Evolutionary conservation across 2,329 filamentous ascomycete species (phyloP).

Genomic region (Ophiostoma australiae): DNA sequence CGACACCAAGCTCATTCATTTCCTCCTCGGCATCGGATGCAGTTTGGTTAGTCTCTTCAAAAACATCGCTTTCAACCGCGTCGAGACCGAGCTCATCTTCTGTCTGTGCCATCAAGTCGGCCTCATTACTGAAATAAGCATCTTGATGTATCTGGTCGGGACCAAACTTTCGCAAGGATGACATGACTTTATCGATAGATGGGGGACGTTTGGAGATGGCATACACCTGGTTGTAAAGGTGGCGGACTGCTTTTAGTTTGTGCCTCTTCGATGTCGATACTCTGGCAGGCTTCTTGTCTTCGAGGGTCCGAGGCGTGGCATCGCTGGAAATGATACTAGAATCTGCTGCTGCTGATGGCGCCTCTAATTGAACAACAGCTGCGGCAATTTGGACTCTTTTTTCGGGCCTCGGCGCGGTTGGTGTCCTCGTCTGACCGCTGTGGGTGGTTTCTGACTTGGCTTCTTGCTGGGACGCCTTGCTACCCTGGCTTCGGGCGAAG

Average conservation of each 20-base stretch:
- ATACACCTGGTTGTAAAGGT: not conserved
- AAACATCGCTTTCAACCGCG: not conserved
- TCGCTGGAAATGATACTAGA: not conserved
- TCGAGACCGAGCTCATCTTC: not conserved
- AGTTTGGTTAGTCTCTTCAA: not conserved
- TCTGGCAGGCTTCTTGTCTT: not conserved
- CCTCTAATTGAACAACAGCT: not conserved
- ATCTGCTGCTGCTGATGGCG: not conserved
- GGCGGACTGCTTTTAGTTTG: not conserved
- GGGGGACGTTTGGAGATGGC: constrained; percentile 17
- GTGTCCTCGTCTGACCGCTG: not conserved
- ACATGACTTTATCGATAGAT: not conserved
- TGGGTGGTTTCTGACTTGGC: not conserved
- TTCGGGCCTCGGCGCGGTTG: no score
- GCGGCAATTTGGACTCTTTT: not conserved
- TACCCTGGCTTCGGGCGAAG: not conserved
- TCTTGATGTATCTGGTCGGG: constrained; percentile 75
- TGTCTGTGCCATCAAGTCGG: constrained; percentile 61
- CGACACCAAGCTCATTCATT: not conserved
- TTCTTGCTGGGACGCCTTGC: constrained; percentile 7
- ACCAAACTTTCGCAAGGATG: constrained; percentile 19
- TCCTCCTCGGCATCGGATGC: not conserved
- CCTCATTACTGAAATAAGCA: constrained; percentile 77
- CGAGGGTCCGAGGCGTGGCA: not conserved
- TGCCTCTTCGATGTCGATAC: not conserved